These are phyloP conservation scores for Leucosporidium creatinivorum DNA, from an alignment of 768 basidiomycete genomes.

Conservation along the genomic window DNA sequence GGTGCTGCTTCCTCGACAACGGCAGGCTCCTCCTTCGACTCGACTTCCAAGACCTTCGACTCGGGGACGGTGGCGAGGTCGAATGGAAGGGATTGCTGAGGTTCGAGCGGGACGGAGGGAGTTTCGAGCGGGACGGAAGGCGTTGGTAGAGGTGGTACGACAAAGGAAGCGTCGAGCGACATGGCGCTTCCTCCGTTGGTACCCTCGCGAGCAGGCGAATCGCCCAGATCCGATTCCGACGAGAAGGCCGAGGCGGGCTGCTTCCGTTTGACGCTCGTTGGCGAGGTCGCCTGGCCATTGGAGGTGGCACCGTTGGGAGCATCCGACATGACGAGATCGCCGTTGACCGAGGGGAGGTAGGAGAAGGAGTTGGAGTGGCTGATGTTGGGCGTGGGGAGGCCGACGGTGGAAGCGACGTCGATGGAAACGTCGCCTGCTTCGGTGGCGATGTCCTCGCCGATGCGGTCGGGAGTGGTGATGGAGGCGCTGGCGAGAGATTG, in stretches of 20 bases:
- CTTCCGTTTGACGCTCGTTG: background rate
- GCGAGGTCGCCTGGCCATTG: too few relatives aligned
- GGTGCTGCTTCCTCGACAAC: background rate
- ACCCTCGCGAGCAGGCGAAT: too few relatives aligned
- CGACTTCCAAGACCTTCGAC: too few relatives aligned
- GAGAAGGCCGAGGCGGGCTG: conserved; percentile 3
- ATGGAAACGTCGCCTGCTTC: background rate
- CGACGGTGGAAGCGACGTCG: background rate
- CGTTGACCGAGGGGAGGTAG: too few relatives aligned
- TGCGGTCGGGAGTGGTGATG: background rate
- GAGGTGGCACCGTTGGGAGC: too few relatives aligned
- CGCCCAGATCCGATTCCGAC: background rate
- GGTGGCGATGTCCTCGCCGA: background rate
- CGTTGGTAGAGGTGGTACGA: too few relatives aligned
- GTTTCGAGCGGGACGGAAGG: too few relatives aligned
- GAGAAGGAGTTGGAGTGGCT: too few relatives aligned
- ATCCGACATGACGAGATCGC: too few relatives aligned
- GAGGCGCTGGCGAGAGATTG: background rate
- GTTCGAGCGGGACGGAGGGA: too few relatives aligned
- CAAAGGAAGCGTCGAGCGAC: background rate
- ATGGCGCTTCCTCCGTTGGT: background rate
- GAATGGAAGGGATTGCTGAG: background rate
- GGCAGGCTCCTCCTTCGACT: background rate
- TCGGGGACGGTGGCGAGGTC: background rate
- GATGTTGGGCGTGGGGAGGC: background rate